Conservation (phyloP, 768 basidiomycete genomes). For the Lentinula detonsa region DNA sequence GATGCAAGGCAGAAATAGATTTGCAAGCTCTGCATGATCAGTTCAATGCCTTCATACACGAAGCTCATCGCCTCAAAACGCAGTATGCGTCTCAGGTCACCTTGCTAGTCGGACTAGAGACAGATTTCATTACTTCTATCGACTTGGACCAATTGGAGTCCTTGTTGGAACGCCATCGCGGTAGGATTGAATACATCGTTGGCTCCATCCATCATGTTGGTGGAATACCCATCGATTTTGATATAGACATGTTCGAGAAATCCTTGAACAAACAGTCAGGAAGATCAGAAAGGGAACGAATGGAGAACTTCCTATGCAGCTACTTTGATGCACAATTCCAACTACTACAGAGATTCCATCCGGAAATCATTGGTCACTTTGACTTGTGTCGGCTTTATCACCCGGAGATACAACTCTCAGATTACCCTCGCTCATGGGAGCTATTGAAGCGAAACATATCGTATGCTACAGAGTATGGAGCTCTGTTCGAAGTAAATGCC, state of each 20-base stretch:
- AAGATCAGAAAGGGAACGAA: constrained; percentile 20
- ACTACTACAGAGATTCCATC: constrained; percentile 63
- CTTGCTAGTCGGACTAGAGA: constrained; percentile 87
- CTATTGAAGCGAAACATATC: constrained; percentile 71
- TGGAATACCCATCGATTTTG: constrained; percentile 88
- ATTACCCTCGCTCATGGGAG: constrained; percentile 53
- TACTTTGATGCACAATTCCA: constrained; percentile 88
- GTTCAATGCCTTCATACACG: constrained; percentile 68
- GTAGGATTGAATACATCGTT: constrained; percentile 79
- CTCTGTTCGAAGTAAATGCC: constrained; percentile 89
- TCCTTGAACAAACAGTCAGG: constrained; percentile 37
- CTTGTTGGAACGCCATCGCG: constrained; percentile 42
- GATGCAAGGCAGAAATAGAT: constrained; percentile 46
- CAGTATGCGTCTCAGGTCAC: constrained; percentile 59
- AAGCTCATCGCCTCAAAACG: constrained; percentile 72
- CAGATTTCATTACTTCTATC: constrained; percentile 71
- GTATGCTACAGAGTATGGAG: constrained; percentile 74
- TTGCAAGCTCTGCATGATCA: constrained; percentile 48
- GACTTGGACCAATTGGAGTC: constrained; percentile 57
- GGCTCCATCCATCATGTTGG: constrained; percentile 93
- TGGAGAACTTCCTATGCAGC: constrained; percentile 45
- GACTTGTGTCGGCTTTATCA: constrained; percentile 88
- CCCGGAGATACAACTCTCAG: constrained; percentile 51
- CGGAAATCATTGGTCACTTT: constrained; percentile 90
- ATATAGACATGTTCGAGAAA: constrained; percentile 58